phyloP scores from a whole-genome alignment of 225 moss, liverwort and hornwort genomes.

The Polytrichum formosum region DNA sequence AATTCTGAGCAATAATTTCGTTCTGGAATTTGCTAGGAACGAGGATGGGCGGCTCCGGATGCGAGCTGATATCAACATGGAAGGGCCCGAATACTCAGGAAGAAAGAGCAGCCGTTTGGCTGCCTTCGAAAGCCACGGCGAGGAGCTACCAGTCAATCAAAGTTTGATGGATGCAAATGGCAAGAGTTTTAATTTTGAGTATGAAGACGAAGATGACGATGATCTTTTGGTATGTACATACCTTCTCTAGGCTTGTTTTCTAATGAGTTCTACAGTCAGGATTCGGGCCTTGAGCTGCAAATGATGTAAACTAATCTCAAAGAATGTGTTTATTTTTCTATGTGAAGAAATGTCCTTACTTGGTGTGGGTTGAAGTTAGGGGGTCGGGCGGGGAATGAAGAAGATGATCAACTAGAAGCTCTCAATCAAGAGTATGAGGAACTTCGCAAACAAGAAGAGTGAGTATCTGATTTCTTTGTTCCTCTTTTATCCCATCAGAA shows the following conservation, averaged over 20 bases:
- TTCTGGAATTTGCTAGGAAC: conserved; percentile 20
- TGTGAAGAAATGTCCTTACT: too few species aligned
- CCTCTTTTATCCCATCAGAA: not conserved
- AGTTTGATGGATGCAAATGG: conserved; percentile 8
- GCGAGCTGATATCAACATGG: conserved; percentile 69
- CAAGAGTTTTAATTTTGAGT: conserved; percentile 12
- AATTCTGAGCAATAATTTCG: not conserved
- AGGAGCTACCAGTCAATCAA: conserved; percentile 17
- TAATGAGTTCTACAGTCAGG: too few species aligned
- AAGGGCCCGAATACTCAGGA: conserved; percentile 68
- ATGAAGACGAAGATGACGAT: conserved; percentile 37
- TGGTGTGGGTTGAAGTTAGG: too few species aligned
- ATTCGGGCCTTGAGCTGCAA: too few species aligned
- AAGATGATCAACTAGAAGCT: conserved; percentile 60
- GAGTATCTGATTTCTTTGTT: conserved; percentile 3
- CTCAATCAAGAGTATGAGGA: conserved; percentile 78
- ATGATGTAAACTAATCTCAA: too few species aligned
- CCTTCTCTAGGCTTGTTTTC: too few species aligned
- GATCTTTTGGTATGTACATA: conserved; percentile 1
- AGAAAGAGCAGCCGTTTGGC: conserved; percentile 65
- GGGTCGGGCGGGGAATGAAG: conserved; percentile 18
- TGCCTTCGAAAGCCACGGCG: conserved; percentile 35
- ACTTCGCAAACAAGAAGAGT: conserved; percentile 88
- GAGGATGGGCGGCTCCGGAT: conserved; percentile 73
- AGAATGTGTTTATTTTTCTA: too few species aligned